phyloP scores from a whole-genome alignment of 2,329 filamentous ascomycete genomes.

The Ambrosiella cleistominuta region DNA sequence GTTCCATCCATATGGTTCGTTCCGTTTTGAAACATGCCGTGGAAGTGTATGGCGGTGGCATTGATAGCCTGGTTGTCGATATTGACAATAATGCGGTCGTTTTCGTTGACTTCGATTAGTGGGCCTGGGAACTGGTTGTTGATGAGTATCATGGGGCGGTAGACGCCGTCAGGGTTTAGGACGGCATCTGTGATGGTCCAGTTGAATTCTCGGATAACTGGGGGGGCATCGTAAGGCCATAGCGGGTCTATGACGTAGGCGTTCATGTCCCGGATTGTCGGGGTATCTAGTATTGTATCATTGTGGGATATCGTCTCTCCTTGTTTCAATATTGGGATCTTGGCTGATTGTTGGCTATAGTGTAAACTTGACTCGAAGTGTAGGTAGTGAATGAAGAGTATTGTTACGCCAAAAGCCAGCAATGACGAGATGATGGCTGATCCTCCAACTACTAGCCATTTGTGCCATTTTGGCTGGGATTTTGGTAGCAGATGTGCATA shows the following conservation, averaged over 20 bases:
- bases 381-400: not conserved
- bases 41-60: slow-evolving; percentile 54
- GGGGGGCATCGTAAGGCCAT: slow-evolving; percentile 36
- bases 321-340: slow-evolving; percentile 12
- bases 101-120: slow-evolving; percentile 53
- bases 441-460: not conserved
- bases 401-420: not conserved
- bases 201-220: slow-evolving; percentile 34
- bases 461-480: not conserved
- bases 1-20: slow-evolving; percentile 58
- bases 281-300: slow-evolving; percentile 15
- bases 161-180: slow-evolving; percentile 43
- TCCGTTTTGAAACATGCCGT: slow-evolving; percentile 61
- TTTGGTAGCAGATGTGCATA: not conserved
- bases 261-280: slow-evolving; percentile 20
- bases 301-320: not conserved
- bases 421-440: not conserved
- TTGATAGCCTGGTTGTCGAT: slow-evolving; percentile 51
- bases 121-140: slow-evolving; percentile 62
- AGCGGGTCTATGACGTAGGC: slow-evolving; percentile 39
- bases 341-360: not conserved
- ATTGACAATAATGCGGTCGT: slow-evolving; percentile 52
- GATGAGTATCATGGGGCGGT: slow-evolving; percentile 46
- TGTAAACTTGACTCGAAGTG: not conserved
- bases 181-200: slow-evolving; percentile 42